These are phyloP conservation scores for Mortierella sp. DNA, from an alignment of 371 early-diverging fungal genomes.

Conservation along the genomic window DNA sequence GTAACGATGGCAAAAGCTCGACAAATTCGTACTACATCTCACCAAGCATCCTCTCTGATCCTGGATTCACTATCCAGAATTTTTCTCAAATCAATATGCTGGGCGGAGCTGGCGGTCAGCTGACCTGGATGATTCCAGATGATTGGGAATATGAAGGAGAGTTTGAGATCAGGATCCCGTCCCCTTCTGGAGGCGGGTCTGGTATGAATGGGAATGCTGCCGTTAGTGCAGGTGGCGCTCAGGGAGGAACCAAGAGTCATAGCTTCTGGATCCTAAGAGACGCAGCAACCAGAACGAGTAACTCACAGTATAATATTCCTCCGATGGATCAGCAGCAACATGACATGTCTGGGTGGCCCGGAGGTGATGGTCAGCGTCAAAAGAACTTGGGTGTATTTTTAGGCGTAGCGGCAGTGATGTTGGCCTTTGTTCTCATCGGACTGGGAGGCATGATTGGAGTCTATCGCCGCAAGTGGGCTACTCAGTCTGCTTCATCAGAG, in stretches of 20 bases:
- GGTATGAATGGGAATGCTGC: background rate
- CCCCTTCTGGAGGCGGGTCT: conserved; percentile 2
- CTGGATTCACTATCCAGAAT: conserved; percentile 27
- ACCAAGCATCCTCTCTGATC: conserved; percentile 23
- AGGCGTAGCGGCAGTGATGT: conserved; percentile 37
- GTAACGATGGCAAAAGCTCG: background rate
- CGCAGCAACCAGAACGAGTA: conserved; percentile 9
- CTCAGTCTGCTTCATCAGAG: background rate
- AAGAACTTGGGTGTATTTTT: conserved; percentile 29
- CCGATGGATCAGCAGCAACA: conserved; percentile 25
- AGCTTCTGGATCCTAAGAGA: conserved; percentile 52
- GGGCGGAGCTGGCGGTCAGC: conserved; percentile 22
- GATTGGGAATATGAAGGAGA: conserved; percentile 52
- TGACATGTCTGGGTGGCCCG: background rate
- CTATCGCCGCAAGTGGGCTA: conserved; percentile 29
- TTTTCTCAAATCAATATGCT: conserved; percentile 11
- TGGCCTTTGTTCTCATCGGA: conserved; percentile 25
- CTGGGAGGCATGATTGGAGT: conserved; percentile 14
- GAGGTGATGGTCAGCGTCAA: conserved; percentile 7
- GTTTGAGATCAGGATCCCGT: conserved; percentile 44
- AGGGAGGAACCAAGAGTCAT: conserved; percentile 11
- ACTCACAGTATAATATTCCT: conserved; percentile 22
- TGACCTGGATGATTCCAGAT: conserved; percentile 44
- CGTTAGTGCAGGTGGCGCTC: background rate
- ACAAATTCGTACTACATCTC: conserved; percentile 4